Percentiles rank a stretch among this genome's conserved stretches.
Conservation (phyloP, 2,329 filamentous ascomycete species). For the Botrytis medusae region DNA sequence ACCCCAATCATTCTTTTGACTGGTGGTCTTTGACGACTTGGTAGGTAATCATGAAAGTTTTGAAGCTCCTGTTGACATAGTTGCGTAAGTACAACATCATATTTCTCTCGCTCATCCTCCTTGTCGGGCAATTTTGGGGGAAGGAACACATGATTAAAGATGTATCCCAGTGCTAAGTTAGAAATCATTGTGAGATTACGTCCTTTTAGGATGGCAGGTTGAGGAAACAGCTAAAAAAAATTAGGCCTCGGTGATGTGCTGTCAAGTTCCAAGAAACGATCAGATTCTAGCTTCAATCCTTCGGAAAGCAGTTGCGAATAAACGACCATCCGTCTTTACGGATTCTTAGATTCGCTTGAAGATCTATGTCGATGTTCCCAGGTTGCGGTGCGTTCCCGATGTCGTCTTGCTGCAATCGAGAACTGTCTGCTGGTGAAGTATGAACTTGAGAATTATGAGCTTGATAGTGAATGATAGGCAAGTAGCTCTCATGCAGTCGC, state of each 20-base stretch:
- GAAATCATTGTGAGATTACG: not conserved
- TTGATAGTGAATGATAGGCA: not conserved
- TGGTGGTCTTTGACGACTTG: not conserved
- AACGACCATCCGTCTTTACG: no score
- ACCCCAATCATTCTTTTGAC: constrained; percentile 1
- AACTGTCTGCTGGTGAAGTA: not conserved
- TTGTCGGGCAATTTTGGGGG: constrained; percentile 49
- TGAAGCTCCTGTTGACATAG: constrained; percentile 9
- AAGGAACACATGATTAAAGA: constrained; percentile 50
- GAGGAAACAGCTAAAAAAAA: not conserved
- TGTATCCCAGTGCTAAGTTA: constrained; percentile 31
- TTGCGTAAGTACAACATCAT: constrained; percentile 24
- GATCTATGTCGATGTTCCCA: not conserved
- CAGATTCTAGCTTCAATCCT: not conserved
- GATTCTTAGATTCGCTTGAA: no score
- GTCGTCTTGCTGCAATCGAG: not conserved
- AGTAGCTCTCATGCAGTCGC: not conserved
- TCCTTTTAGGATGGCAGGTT: no score
- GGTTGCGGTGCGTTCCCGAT: not conserved
- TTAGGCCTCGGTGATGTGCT: not conserved
- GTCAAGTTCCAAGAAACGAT: not conserved
- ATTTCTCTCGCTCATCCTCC: constrained; percentile 31
- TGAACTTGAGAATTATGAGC: not conserved
- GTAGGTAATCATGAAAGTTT: not conserved
- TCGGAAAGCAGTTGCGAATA: not conserved